phyloP scores from a whole-genome alignment of 768 basidiomycete species.

The Rhodocollybia butyracea region DNA sequence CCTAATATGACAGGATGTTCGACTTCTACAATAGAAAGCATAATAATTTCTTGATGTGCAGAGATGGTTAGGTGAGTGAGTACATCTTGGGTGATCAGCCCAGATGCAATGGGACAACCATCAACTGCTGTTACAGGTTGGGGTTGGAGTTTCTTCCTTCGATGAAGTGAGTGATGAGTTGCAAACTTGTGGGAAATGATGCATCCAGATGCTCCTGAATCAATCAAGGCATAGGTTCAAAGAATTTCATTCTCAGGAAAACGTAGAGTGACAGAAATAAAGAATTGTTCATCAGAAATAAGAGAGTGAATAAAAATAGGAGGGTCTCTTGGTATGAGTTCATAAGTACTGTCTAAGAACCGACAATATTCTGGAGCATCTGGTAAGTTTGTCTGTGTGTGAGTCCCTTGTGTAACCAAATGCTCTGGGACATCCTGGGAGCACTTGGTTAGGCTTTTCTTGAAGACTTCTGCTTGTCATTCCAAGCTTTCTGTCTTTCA shows the following conservation, averaged over 20 bases:
- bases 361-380: no score
- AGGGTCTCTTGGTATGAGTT: background rate
- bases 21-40: constrained; percentile 25
- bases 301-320: constrained; percentile 11
- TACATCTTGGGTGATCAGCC: constrained; percentile 36
- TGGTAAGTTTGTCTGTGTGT: no score
- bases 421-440: background rate
- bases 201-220: constrained; percentile 20
- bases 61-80: constrained; percentile 23
- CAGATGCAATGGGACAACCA: constrained; percentile 34
- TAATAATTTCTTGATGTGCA: constrained; percentile 26
- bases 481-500: background rate
- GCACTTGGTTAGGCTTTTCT: background rate
- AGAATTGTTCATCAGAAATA: constrained; percentile 18
- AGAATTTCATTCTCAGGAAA: constrained; percentile 19
- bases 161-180: constrained; percentile 27
- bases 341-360: no score
- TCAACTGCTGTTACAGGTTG: constrained; percentile 34
- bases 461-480: background rate
- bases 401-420: no score
- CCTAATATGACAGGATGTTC: constrained; percentile 37
- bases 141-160: constrained; percentile 23
- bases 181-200: constrained; percentile 39
- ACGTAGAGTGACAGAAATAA: constrained; percentile 15
- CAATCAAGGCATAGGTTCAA: constrained; percentile 21